Percentiles rank a stretch among this genome's conserved stretches.
Conservation (phyloP, 2,329 filamentous ascomycete genomes). For the Beauveria medogensis region DNA sequence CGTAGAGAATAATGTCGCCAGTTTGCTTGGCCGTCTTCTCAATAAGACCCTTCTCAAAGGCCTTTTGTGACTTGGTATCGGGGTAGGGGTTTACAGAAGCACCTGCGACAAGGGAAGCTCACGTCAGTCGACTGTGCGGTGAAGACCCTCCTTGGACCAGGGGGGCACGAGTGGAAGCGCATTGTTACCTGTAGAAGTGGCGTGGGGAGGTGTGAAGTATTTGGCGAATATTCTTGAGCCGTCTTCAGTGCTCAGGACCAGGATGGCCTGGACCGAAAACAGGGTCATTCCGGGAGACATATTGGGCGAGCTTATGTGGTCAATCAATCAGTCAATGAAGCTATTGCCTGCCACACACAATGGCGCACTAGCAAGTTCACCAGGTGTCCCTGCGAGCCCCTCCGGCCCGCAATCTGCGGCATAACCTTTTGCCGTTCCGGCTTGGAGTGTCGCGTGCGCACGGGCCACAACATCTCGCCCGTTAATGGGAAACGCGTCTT, state of each 20-base stretch:
- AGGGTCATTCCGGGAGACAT: constrained; percentile 73
- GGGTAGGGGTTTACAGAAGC: constrained; percentile 68
- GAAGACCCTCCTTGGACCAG: constrained; percentile 15
- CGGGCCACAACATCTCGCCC: constrained; percentile 13
- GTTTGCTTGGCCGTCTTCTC: constrained; percentile 95
- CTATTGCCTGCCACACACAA: constrained; percentile 6
- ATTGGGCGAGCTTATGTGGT: constrained; percentile 16
- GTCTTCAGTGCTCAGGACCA: constrained; percentile 78
- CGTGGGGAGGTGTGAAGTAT: constrained; percentile 67
- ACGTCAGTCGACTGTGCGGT: constrained; percentile 4
- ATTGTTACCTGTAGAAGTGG: constrained; percentile 29
- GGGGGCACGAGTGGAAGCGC: constrained; percentile 15
- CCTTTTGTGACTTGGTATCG: constrained; percentile 86
- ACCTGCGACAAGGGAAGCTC: constrained; percentile 16
- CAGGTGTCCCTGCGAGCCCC: constrained; percentile 13
- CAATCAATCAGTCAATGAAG: constrained; percentile 7
- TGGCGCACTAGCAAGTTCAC: constrained; percentile 5
- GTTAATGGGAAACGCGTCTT: constrained; percentile 16
- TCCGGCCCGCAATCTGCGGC: constrained; percentile 15
- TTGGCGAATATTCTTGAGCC: constrained; percentile 88
- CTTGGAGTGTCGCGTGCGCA: constrained; percentile 18
- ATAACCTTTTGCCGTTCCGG: constrained; percentile 24
- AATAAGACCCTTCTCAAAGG: constrained; percentile 91
- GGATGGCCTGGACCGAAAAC: constrained; percentile 68
- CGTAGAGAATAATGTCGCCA: constrained; percentile 93